These are phyloP conservation scores for Mortierella alpina DNA, from an alignment of 192 early-diverging fungal species.

Conservation along the genomic window DNA sequence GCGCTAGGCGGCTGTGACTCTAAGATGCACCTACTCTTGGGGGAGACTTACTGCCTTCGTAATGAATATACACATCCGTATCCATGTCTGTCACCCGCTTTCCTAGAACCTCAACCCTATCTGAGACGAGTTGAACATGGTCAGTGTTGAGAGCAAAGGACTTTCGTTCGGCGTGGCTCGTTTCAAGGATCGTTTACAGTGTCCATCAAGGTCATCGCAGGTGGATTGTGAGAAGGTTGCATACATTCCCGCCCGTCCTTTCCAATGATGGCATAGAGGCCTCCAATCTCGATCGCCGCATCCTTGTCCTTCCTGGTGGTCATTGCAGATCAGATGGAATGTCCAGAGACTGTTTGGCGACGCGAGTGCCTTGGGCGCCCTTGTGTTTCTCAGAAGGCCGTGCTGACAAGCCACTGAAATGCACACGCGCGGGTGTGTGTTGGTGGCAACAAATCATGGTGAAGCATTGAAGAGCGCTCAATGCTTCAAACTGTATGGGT, in stretches of 20 bases:
- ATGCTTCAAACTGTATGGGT: too few species aligned
- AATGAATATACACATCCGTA: slow-evolving; percentile 45
- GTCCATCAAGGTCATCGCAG: background rate
- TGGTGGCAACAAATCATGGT: too few species aligned
- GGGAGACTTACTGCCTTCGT: slow-evolving; percentile 42
- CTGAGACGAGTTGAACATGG: slow-evolving; percentile 11
- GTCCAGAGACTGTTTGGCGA: too few species aligned
- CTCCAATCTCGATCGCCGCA: slow-evolving; percentile 28
- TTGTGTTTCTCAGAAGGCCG: too few species aligned
- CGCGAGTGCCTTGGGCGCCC: too few species aligned
- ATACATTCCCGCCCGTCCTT: slow-evolving; percentile 48
- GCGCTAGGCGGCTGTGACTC: too few species aligned
- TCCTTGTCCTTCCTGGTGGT: slow-evolving; percentile 25
- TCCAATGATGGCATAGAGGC: slow-evolving; percentile 36
- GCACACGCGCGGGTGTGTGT: too few species aligned
- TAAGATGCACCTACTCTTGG: background rate
- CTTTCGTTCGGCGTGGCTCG: background rate
- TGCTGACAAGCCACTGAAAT: too few species aligned
- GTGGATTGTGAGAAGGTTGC: background rate
- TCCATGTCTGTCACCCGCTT: slow-evolving; percentile 41
- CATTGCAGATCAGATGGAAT: background rate
- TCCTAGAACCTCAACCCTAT: slow-evolving; percentile 43
- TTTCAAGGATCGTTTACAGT: background rate
- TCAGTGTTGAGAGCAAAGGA: background rate
- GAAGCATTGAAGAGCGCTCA: too few species aligned